Evolutionary conservation across 306 rosid species (phyloP).

Genomic region (Leucaena leucocephala): DNA sequence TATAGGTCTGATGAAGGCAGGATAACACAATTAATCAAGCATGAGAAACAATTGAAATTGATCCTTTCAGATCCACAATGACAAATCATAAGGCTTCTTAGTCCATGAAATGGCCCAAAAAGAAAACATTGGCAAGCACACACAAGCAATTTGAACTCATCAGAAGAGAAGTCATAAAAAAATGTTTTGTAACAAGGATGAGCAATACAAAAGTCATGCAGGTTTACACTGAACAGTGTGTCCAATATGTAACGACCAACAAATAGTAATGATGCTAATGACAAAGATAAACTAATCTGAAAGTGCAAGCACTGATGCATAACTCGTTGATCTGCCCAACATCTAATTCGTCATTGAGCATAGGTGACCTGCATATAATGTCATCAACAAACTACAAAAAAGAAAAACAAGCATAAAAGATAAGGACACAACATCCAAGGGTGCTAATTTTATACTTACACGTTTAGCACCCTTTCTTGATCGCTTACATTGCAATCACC

Average conservation of each 20-base stretch:
- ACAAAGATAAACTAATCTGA: slow-evolving; percentile 3
- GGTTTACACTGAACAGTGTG: background rate
- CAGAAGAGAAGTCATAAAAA: background rate
- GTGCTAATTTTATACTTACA: background rate
- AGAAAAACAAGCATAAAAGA: background rate
- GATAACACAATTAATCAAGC: slow-evolving; percentile 33
- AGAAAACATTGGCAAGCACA: background rate
- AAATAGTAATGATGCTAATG: slow-evolving; percentile 1
- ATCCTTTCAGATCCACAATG: slow-evolving; percentile 18
- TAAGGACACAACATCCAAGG: background rate
- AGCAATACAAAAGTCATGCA: slow-evolving; percentile 25
- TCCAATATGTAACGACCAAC: background rate
- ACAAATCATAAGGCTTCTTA: background rate
- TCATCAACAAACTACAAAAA: background rate
- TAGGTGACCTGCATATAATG: background rate
- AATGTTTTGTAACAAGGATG: background rate
- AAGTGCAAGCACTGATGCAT: background rate
- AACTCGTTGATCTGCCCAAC: background rate
- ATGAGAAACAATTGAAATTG: slow-evolving; percentile 22
- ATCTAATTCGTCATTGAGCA: background rate
- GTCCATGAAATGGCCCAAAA: background rate
- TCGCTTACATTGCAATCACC: background rate
- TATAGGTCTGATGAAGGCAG: background rate
- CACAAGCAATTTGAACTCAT: slow-evolving; percentile 8
- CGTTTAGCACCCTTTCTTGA: background rate